Percentiles rank a stretch among this genome's conserved stretches.
Conservation (phyloP, 805 yeast species). For the Brettanomyces naardenensis region DNA sequence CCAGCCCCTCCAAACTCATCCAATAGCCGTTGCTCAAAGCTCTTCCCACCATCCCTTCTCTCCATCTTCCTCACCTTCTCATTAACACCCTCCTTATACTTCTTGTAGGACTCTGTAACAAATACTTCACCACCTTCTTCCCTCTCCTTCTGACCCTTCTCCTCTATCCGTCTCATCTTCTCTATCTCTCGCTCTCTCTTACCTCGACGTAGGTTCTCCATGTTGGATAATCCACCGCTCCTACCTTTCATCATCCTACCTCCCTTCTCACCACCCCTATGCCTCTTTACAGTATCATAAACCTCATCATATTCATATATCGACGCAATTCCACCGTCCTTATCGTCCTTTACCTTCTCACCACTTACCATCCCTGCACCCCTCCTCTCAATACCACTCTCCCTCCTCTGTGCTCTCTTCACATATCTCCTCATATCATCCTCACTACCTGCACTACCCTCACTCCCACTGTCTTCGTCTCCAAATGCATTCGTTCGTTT, state of each 20-base stretch:
- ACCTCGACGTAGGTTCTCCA: slow-evolving; percentile 35
- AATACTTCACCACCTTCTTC: not conserved
- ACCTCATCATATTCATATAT: slow-evolving; percentile 38
- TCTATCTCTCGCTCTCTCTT: slow-evolving; percentile 39
- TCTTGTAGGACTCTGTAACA: slow-evolving; percentile 1
- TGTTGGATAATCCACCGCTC: slow-evolving; percentile 12
- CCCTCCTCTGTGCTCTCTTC: not conserved
- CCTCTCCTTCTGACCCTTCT: slow-evolving; percentile 8
- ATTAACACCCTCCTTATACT: slow-evolving; percentile 16
- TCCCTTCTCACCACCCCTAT: not conserved
- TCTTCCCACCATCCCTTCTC: not conserved
- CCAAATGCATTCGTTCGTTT: not conserved
- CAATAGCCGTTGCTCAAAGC: not conserved
- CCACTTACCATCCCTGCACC: not conserved
- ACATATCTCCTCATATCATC: not conserved
- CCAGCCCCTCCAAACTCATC: not conserved
- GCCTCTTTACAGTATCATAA: slow-evolving; percentile 33
- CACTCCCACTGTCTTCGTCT: not conserved
- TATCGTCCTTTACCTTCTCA: not conserved
- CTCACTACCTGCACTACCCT: not conserved
- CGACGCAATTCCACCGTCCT: slow-evolving; percentile 1
- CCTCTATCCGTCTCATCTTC: slow-evolving; percentile 29
- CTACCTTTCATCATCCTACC: not conserved
- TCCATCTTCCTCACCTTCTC: slow-evolving; percentile 28
- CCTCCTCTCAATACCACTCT: not conserved